These are phyloP conservation scores for Chionographis japonica DNA, from an alignment of 106 monocot species.

Conservation along the genomic window DNA sequence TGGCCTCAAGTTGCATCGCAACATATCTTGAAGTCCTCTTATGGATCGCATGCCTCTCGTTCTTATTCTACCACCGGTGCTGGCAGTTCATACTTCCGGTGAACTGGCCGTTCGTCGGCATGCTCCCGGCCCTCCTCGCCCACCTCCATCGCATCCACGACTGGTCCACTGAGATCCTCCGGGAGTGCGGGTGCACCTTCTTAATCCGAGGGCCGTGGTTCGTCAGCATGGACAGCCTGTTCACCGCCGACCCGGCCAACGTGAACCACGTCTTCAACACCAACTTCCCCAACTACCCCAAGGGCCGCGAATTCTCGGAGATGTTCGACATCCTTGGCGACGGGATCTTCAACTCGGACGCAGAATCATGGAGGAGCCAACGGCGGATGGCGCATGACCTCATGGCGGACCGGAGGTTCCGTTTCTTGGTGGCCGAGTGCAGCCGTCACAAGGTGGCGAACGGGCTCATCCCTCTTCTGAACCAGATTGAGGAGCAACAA, in stretches of 20 bases:
- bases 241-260: slow-evolving; percentile 41
- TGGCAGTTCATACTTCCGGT: no score
- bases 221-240: slow-evolving; percentile 7
- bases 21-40: no score
- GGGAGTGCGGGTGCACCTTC: slow-evolving; percentile 1
- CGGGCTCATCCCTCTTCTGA: slow-evolving; percentile 28
- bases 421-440: slow-evolving; percentile 2
- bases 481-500: neutral
- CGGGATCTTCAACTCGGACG: slow-evolving; percentile 46
- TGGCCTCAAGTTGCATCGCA: no score
- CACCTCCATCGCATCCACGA: slow-evolving; percentile 14
- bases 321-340: slow-evolving; percentile 46
- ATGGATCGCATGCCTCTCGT: neutral
- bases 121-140: slow-evolving; percentile 3
- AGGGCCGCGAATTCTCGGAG: slow-evolving; percentile 38
- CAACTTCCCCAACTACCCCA: slow-evolving; percentile 45
- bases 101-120: slow-evolving; percentile 7
- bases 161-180: neutral
- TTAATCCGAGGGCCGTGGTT: slow-evolving; percentile 13
- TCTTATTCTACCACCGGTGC: neutral
- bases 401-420: slow-evolving; percentile 18
- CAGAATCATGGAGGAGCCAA: slow-evolving; percentile 32
- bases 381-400: slow-evolving; percentile 26
- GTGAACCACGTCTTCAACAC: slow-evolving; percentile 42
- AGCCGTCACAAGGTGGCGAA: slow-evolving; percentile 35